Percentiles rank a stretch among this genome's conserved stretches.
Conservation (phyloP, 306 rosid species). For the Sindora glabra region DNA sequence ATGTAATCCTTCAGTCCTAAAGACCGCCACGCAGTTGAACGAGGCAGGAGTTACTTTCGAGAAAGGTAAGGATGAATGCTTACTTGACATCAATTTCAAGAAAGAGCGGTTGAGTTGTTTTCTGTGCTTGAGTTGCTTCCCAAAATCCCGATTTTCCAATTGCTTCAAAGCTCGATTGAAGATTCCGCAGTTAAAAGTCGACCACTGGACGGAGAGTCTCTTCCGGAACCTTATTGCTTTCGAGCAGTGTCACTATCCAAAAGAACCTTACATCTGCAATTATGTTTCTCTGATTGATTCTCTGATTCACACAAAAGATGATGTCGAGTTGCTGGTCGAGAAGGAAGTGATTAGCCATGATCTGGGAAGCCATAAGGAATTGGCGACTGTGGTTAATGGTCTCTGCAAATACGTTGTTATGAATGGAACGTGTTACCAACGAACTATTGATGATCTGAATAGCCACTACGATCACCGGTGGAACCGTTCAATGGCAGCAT, state of each 20-base stretch:
- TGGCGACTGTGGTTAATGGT: slow-evolving; percentile 4
- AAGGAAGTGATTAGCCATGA: not conserved
- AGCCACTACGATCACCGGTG: not conserved
- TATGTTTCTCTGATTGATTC: too few relatives aligned
- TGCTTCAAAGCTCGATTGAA: not conserved
- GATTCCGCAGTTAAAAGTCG: not conserved
- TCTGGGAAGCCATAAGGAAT: slow-evolving; percentile 18
- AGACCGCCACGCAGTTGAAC: too few relatives aligned
- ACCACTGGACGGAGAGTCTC: slow-evolving; percentile 3
- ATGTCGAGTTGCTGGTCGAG: slow-evolving; percentile 20
- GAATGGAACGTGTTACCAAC: not conserved
- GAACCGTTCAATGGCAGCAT: too few relatives aligned
- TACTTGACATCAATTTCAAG: not conserved
- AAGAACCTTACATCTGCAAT: slow-evolving; percentile 5
- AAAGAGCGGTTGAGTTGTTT: not conserved
- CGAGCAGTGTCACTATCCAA: slow-evolving; percentile 24
- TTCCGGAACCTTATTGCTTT: slow-evolving; percentile 25
- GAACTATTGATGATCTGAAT: not conserved
- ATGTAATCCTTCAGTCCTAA: too few relatives aligned
- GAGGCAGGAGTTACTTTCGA: too few relatives aligned
- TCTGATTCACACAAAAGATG: slow-evolving; percentile 14
- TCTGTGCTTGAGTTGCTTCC: too few relatives aligned
- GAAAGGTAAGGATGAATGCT: not conserved
- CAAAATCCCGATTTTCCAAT: too few relatives aligned
- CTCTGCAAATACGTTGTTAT: slow-evolving; percentile 8